A percentile compares a stretch with the other conserved stretches of the same genome.
These are phyloP conservation scores for Wickerhamiella alocasiicola DNA, from an alignment of 805 yeast genomes.

Conservation along the genomic window DNA sequence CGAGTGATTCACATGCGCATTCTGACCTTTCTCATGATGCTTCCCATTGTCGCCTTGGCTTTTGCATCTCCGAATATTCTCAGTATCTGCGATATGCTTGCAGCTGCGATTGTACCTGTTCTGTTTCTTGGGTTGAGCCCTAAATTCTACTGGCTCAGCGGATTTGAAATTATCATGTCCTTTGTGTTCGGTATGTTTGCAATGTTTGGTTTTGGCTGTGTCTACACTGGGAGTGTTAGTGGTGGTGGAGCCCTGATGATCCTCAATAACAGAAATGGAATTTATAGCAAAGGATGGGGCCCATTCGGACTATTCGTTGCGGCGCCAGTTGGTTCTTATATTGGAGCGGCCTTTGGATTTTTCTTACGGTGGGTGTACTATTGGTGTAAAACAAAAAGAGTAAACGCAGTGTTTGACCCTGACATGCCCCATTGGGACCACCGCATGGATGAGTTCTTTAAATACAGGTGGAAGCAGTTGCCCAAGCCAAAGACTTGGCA, in stretches of 20 bases:
- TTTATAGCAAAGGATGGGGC: constrained; percentile 80
- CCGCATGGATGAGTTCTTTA: not conserved
- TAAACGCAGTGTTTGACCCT: constrained; percentile 18
- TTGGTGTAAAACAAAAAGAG: constrained; percentile 12
- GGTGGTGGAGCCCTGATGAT: constrained; percentile 69
- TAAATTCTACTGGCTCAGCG: constrained; percentile 54
- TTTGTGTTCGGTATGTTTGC: constrained; percentile 72
- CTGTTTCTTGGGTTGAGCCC: constrained; percentile 69
- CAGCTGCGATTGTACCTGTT: constrained; percentile 77
- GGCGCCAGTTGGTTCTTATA: constrained; percentile 71
- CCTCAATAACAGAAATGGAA: constrained; percentile 39
- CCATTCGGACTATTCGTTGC: constrained; percentile 89
- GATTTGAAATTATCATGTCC: constrained; percentile 70
- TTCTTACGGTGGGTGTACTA: constrained; percentile 23
- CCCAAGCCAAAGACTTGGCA: not conserved
- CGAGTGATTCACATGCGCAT: constrained; percentile 52
- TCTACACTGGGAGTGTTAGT: constrained; percentile 51
- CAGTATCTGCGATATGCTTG: constrained; percentile 78
- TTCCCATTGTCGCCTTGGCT: constrained; percentile 78
- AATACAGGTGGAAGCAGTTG: not conserved
- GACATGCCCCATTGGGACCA: constrained; percentile 7
- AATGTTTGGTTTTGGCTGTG: constrained; percentile 71
- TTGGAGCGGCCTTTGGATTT: constrained; percentile 42
- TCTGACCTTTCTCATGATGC: constrained; percentile 60
- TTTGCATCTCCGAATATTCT: constrained; percentile 69